Conservation (phyloP, 1,284 basidiomycete species). For the Ganoderma sinense region DNA sequence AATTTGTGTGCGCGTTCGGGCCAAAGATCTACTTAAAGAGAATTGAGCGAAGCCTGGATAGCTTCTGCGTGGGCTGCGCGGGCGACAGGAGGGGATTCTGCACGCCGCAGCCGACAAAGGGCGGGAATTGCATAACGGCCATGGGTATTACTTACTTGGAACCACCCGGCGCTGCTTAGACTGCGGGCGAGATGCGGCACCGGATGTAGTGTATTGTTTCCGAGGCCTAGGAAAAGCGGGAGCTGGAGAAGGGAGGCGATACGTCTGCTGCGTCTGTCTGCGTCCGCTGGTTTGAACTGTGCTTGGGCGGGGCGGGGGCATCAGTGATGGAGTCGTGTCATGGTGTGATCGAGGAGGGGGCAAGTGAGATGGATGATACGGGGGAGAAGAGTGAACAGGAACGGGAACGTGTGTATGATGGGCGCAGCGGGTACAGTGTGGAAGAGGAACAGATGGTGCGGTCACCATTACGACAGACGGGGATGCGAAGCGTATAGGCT, state of each 20-base stretch:
- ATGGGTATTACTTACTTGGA: neutral
- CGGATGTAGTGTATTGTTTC: slow-evolving; percentile 4
- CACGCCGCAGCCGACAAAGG: slow-evolving; percentile 9
- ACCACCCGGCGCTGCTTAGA: neutral
- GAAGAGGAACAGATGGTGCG: neutral
- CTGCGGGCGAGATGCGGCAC: slow-evolving; percentile 19
- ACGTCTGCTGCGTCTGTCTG: too few relatives aligned
- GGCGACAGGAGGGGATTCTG: neutral
- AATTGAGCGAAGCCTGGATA: neutral
- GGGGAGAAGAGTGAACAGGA: neutral
- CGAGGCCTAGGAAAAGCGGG: neutral
- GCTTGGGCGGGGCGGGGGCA: slow-evolving; percentile 8
- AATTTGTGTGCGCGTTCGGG: neutral
- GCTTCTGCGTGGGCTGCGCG: slow-evolving; percentile 2
- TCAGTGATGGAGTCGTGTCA: slow-evolving; percentile 20
- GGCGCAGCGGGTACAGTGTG: slow-evolving; percentile 6
- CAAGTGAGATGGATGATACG: slow-evolving; percentile 1
- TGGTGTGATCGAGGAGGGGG: slow-evolving; percentile 5
- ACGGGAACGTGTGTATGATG: slow-evolving; percentile 8
- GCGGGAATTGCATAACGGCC: slow-evolving; percentile 17
- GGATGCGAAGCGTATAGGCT: slow-evolving; percentile 1
- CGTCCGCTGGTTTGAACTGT: neutral
- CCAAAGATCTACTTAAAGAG: neutral
- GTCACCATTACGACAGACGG: slow-evolving; percentile 12
- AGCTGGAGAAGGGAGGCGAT: slow-evolving; percentile 7